These are phyloP conservation scores for Gigaspora rosea DNA, from an alignment of 192 early-diverging fungal genomes.

Conservation along the genomic window DNA sequence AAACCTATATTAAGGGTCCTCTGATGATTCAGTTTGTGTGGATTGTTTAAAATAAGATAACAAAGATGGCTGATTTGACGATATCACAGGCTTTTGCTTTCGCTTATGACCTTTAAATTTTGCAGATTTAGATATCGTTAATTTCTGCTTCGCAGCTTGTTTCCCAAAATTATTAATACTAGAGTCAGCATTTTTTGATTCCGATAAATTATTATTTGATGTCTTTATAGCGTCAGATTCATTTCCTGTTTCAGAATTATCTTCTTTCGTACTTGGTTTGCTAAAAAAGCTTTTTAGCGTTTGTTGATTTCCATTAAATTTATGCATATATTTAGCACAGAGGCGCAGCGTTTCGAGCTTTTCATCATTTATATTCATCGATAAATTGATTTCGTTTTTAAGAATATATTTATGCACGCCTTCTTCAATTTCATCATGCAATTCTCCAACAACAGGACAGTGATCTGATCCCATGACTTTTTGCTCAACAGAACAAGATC, in stretches of 20 bases:
- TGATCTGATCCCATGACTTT: slow-evolving; percentile 78
- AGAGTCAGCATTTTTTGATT: slow-evolving; percentile 6
- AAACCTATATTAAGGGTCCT: too few relatives aligned
- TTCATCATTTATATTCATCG: slow-evolving; percentile 14
- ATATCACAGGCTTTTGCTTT: background rate
- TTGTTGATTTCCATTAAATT: slow-evolving; percentile 60
- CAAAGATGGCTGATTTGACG: background rate
- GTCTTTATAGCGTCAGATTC: background rate
- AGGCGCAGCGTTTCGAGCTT: slow-evolving; percentile 38
- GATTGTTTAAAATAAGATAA: slow-evolving; percentile 14
- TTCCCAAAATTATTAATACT: too few relatives aligned
- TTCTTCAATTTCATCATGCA: slow-evolving; percentile 22
- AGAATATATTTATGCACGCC: background rate
- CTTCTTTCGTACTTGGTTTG: background rate
- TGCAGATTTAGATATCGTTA: background rate
- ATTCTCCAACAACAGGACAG: slow-evolving; percentile 66
- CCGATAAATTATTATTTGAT: background rate
- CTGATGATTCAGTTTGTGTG: background rate
- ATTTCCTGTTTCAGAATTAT: background rate
- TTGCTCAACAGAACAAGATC: slow-evolving; percentile 57
- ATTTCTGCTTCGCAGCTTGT: background rate
- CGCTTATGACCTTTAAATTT: background rate
- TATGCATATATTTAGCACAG: slow-evolving; percentile 60
- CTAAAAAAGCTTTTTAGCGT: slow-evolving; percentile 56
- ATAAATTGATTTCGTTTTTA: slow-evolving; percentile 19